These are phyloP conservation scores for Lodderomyces elongisporus DNA, from an alignment of 1,139 yeast genomes.

Conservation along the genomic window DNA sequence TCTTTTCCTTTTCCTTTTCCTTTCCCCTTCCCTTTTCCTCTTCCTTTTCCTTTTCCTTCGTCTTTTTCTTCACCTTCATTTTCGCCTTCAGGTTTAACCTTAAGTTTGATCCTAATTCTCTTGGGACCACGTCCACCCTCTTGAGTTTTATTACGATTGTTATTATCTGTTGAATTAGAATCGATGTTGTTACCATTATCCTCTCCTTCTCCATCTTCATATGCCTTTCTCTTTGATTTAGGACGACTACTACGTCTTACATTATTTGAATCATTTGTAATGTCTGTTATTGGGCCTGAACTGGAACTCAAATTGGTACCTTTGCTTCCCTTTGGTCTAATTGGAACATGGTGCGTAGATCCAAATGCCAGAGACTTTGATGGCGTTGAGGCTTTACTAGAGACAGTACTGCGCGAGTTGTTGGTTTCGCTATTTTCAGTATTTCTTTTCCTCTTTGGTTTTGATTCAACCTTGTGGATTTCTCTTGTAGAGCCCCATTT, in stretches of 20 bases:
- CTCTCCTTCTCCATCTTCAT: constrained; percentile 10
- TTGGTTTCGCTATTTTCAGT: constrained; percentile 8
- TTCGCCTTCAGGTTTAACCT: constrained; percentile 1
- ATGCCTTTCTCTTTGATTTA: constrained; percentile 10
- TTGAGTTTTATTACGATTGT: too few relatives aligned
- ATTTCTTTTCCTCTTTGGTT: constrained; percentile 12
- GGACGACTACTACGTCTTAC: constrained; percentile 12
- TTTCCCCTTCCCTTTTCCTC: neutral
- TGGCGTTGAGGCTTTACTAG: constrained; percentile 1
- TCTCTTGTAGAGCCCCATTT: constrained; percentile 32
- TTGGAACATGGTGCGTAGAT: constrained; percentile 5
- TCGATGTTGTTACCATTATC: constrained; percentile 4
- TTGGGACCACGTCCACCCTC: too few relatives aligned
- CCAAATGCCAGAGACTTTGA: neutral
- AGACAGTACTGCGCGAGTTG: constrained; percentile 10
- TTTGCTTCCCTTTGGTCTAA: constrained; percentile 6
- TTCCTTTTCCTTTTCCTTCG: neutral
- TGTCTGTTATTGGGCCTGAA: neutral
- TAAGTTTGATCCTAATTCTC: neutral
- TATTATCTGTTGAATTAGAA: constrained; percentile 1
- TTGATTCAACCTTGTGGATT: constrained; percentile 13
- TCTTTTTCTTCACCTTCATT: neutral
- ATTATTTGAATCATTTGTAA: neutral
- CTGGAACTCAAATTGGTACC: neutral
- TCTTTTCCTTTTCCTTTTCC: neutral